Evolutionary conservation across 345 rosid genomes (phyloP).

Genomic region (Toxicodendron radicans): DNA sequence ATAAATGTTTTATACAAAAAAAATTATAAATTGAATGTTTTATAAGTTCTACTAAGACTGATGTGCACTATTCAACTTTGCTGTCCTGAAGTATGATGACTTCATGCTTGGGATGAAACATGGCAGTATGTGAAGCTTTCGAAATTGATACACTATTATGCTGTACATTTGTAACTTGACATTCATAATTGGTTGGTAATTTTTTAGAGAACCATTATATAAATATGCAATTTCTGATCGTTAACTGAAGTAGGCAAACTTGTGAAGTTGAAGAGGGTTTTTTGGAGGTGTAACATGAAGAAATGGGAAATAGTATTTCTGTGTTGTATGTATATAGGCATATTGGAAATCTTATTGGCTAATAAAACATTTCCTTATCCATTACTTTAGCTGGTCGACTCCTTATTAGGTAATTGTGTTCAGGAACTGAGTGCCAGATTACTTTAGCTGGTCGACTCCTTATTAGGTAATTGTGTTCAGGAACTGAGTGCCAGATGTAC

Average conservation of each 20-base stretch:
- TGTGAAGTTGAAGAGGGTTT: neutral
- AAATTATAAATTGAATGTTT: neutral
- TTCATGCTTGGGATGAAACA: neutral
- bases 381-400: neutral
- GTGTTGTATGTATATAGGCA: neutral
- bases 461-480: neutral
- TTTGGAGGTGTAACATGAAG: constrained; percentile 4
- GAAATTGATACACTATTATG: neutral
- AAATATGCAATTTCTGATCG: neutral
- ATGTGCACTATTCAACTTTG: neutral
- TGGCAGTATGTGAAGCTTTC: neutral
- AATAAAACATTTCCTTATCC: neutral
- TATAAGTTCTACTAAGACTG: neutral
- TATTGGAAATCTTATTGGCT: neutral
- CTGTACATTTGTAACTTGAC: neutral
- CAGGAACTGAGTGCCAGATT: neutral
- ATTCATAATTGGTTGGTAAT: neutral
- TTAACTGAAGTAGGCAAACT: neutral
- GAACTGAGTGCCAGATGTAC: neutral
- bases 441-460: neutral
- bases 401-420: neutral
- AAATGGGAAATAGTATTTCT: neutral
- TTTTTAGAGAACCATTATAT: neutral
- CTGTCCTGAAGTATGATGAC: neutral
- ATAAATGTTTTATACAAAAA: neutral